Conservation (phyloP, 257 asterid genomes). For the Solanum chmielewskii region DNA sequence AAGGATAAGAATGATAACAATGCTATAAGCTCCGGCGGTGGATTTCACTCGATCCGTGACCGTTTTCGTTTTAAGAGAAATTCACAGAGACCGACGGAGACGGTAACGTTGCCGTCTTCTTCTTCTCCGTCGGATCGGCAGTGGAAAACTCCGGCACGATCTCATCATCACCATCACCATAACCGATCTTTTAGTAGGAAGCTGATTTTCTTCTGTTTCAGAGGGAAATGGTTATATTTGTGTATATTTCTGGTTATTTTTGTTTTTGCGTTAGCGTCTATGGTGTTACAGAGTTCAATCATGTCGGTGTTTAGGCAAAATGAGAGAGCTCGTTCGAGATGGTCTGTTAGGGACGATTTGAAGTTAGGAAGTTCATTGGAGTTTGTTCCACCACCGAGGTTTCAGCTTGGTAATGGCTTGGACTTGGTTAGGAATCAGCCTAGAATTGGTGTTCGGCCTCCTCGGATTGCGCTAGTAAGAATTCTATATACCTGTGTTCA, state of each 20-base stretch:
- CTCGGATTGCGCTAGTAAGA: background rate
- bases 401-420: conserved; percentile 36
- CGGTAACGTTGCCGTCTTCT: conserved; percentile 12
- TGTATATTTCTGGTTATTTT: conserved; percentile 49
- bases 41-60: conserved; percentile 64
- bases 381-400: conserved; percentile 38
- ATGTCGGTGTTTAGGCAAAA: conserved; percentile 47
- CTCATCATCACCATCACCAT: conserved; percentile 39
- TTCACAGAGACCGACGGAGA: conserved; percentile 9
- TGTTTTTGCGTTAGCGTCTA: conserved; percentile 60
- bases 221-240: conserved; percentile 53
- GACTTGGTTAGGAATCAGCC: conserved; percentile 61
- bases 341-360: conserved; percentile 63
- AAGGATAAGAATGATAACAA: conserved; percentile 5
- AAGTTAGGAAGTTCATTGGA: conserved; percentile 69
- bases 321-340: conserved; percentile 56
- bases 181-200: conserved; percentile 30
- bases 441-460: conserved; percentile 54
- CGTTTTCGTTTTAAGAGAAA: conserved; percentile 21
- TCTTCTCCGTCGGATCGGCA: conserved; percentile 20
- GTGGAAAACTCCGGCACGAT: conserved; percentile 32
- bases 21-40: conserved; percentile 17
- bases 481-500: background rate
- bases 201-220: conserved; percentile 21
- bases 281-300: conserved; percentile 86